phyloP scores from a whole-genome alignment of 2,329 filamentous ascomycete species.

The Botrytis elliptica region DNA sequence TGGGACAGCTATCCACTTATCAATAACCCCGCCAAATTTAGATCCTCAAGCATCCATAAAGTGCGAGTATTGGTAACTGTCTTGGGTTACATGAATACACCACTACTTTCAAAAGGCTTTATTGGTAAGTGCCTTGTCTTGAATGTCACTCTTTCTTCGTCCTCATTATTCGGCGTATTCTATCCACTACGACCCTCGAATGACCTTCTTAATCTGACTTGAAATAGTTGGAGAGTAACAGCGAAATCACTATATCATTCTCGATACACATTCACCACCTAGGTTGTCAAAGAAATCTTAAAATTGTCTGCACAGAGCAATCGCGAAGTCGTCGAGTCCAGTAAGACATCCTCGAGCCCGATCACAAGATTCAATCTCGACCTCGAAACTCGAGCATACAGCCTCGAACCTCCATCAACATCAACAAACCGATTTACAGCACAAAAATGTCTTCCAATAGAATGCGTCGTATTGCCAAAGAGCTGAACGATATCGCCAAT shows the following conservation, averaged over 20 bases:
- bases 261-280: background rate
- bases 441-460: constrained; percentile 38
- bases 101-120: background rate
- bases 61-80: background rate
- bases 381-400: background rate
- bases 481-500: constrained; percentile 70
- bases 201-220: background rate
- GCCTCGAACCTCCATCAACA: background rate
- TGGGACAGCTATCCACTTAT: background rate
- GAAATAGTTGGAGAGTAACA: background rate
- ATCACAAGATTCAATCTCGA: background rate
- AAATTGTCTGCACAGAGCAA: constrained; percentile 21
- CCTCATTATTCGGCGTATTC: background rate
- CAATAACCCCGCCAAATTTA: background rate
- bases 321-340: background rate
- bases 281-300: background rate
- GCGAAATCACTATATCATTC: background rate
- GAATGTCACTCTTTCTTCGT: background rate
- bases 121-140: constrained; percentile 7
- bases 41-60: background rate
- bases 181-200: background rate
- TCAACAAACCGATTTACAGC: background rate
- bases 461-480: constrained; percentile 64
- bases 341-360: background rate
- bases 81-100: background rate